Evolutionary conservation across 2,329 filamentous ascomycete species (phyloP).

Genomic region (Trichoderma endophyticum): DNA sequence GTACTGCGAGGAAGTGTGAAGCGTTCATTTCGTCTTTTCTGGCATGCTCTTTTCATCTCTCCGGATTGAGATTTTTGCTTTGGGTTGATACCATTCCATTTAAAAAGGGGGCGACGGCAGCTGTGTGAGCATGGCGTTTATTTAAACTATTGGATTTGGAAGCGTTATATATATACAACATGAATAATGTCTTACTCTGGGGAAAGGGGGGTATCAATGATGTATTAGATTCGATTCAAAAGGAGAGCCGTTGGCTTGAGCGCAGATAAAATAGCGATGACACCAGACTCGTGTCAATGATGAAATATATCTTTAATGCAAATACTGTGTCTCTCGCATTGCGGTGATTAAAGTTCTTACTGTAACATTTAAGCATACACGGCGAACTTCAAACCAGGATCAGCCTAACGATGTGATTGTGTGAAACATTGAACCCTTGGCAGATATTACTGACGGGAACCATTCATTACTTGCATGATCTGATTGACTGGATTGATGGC

Average conservation of each 20-base stretch:
- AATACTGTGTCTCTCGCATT: not conserved
- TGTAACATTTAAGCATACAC: not conserved
- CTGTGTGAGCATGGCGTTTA: constrained; percentile 10
- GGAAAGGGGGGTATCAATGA: not conserved
- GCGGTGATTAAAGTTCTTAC: not conserved
- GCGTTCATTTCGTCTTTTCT: not conserved
- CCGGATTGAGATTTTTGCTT: not conserved
- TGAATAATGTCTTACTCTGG: constrained; percentile 9
- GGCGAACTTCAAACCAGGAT: not conserved
- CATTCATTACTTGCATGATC: not conserved
- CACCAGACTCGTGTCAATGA: not conserved
- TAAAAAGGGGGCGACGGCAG: not conserved
- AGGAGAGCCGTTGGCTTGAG: not conserved
- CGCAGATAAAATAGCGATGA: not conserved
- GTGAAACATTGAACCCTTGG: not conserved
- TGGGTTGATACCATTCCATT: constrained; percentile 7
- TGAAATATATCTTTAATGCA: not conserved
- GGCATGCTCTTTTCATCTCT: not conserved
- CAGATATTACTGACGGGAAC: not conserved
- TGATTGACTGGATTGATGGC: not conserved
- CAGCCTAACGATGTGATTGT: not conserved
- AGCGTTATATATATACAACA: not conserved
- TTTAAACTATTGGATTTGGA: not conserved
- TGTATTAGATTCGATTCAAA: not conserved
- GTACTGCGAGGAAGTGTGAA: not conserved